Evolutionary conservation across 345 rosid genomes (phyloP).

Genomic region (Linum lewisii): DNA sequence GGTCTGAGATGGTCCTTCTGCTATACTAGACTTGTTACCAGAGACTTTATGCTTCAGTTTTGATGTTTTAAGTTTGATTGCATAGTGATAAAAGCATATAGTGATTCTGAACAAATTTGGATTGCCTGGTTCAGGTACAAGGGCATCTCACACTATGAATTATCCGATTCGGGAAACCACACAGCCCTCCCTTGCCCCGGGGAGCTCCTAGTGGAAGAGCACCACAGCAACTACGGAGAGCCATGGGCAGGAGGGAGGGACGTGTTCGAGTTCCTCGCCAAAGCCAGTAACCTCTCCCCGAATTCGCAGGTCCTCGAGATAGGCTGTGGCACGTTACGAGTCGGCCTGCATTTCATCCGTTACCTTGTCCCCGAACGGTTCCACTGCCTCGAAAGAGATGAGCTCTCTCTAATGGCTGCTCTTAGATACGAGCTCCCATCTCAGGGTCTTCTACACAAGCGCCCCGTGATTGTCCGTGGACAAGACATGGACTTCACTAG

Average conservation of each 20-base stretch:
- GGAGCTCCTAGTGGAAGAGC: conserved; percentile 86
- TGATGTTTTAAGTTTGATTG: not conserved
- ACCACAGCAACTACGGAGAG: conserved; percentile 93
- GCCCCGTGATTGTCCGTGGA: conserved; percentile 73
- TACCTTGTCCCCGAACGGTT: conserved; percentile 52
- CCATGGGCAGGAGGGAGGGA: conserved; percentile 98
- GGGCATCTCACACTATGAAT: conserved; percentile 82
- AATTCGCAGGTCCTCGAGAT: conserved; percentile 69
- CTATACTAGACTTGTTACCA: not conserved
- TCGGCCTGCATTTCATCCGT: conserved; percentile 85
- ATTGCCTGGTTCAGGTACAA: conserved; percentile 44
- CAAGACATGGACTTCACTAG: conserved; percentile 84
- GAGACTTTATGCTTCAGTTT: not conserved
- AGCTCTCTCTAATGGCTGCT: conserved; percentile 94
- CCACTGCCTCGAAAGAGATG: conserved; percentile 91
- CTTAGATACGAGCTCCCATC: conserved; percentile 91
- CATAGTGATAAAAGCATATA: not conserved
- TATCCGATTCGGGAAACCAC: conserved; percentile 41
- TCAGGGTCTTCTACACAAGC: conserved; percentile 75
- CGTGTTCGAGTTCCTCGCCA: conserved; percentile 84
- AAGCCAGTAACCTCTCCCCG: conserved; percentile 38
- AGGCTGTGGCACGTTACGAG: conserved; percentile 94
- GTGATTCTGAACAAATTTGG: not conserved
- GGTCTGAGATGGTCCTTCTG: not conserved
- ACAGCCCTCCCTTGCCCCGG: conserved; percentile 84